A percentile compares a stretch with the other conserved stretches of the same genome.
phyloP scores from a whole-genome alignment of 352 stramenopile genomes.

The Pythium chondricola region DNA sequence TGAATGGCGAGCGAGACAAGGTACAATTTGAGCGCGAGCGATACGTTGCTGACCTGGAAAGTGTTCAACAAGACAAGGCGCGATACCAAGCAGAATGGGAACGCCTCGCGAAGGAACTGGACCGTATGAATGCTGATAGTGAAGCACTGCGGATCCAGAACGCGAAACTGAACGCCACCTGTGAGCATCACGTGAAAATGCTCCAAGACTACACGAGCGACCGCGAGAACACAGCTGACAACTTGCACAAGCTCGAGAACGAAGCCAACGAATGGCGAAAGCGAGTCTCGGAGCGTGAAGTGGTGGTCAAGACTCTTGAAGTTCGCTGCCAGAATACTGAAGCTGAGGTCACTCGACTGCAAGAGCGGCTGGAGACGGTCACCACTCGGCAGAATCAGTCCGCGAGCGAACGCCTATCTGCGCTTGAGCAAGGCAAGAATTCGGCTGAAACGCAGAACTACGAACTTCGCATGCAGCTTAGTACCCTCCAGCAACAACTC shows the following conservation, averaged over 20 bases:
- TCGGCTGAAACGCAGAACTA: constrained; percentile 51
- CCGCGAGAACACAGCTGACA: constrained; percentile 32
- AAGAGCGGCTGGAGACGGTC: constrained; percentile 33
- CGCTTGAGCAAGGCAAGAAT: constrained; percentile 46
- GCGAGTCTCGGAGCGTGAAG: constrained; percentile 30
- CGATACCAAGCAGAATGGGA: constrained; percentile 47
- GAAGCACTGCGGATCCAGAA: constrained; percentile 47
- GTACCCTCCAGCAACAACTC: constrained; percentile 40
- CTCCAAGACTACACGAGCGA: constrained; percentile 43
- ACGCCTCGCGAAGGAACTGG: constrained; percentile 35
- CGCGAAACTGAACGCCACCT: constrained; percentile 41
- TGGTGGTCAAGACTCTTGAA: constrained; percentile 35
- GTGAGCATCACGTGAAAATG: constrained; percentile 46
- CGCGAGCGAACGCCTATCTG: constrained; percentile 46
- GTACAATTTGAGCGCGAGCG: constrained; percentile 53
- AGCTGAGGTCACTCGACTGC: constrained; percentile 29
- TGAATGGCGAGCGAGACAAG: constrained; percentile 48
- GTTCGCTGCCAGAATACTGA: constrained; percentile 36
- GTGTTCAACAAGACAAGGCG: constrained; percentile 37
- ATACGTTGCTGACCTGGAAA: constrained; percentile 38
- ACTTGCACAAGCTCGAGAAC: constrained; percentile 36
- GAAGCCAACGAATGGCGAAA: constrained; percentile 41
- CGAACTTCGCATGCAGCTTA: constrained; percentile 34
- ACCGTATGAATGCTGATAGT: constrained; percentile 33
- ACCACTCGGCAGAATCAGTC: constrained; percentile 35